phyloP scores from a whole-genome alignment of 495 filamentous ascomycete genomes.

The Bathelium albidoporum region DNA sequence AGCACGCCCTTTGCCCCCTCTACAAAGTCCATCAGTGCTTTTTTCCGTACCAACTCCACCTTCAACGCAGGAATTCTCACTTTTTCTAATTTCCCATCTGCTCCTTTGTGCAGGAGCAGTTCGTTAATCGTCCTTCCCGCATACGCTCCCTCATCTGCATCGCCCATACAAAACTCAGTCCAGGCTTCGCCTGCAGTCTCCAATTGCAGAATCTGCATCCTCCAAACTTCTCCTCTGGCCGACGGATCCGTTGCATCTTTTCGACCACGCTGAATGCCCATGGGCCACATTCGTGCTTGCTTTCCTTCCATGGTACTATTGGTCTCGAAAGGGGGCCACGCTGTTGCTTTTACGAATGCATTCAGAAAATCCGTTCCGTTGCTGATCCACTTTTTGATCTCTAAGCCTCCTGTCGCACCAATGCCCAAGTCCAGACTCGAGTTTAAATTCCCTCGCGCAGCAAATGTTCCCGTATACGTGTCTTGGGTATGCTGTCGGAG shows the following conservation, averaged over 20 bases:
- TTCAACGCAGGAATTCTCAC: conserved; percentile 25
- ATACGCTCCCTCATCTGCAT: conserved; percentile 23
- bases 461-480: conserved; percentile 17
- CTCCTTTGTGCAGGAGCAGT: conserved; percentile 24
- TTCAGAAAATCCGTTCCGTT: conserved; percentile 23
- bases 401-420: conserved; percentile 20
- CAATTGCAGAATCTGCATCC: conserved; percentile 1
- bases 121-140: conserved; percentile 26
- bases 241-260: conserved; percentile 21
- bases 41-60: conserved; percentile 14
- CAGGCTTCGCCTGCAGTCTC: conserved; percentile 5
- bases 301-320: conserved; percentile 5
- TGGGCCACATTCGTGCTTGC: conserved; percentile 24
- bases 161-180: conserved; percentile 25
- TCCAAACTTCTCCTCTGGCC: conserved; percentile 10
- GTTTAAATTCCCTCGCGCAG: conserved; percentile 17
- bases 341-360: background rate
- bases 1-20: background rate
- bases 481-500: conserved; percentile 17
- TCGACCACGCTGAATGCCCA: conserved; percentile 22
- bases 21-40: background rate
- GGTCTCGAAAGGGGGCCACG: background rate
- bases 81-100: conserved; percentile 6
- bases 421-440: conserved; percentile 19
- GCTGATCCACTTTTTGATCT: conserved; percentile 21